These are phyloP conservation scores for Cornus florida DNA, from an alignment of 148 eudicot genomes.

Conservation along the genomic window DNA sequence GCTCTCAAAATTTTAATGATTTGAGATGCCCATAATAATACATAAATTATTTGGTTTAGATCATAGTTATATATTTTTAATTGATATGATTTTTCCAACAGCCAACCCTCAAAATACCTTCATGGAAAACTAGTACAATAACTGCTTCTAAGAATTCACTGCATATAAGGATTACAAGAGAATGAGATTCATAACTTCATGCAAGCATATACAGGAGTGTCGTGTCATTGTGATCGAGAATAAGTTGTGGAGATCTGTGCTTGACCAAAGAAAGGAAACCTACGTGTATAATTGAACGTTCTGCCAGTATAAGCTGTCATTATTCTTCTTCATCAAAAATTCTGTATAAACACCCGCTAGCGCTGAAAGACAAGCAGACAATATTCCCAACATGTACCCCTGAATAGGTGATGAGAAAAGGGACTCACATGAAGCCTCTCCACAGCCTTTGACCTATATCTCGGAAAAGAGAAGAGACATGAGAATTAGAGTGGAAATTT, in stretches of 20 bases:
- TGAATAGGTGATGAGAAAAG: slow-evolving; percentile 91
- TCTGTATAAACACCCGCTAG: slow-evolving; percentile 98
- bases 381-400: slow-evolving; percentile 86
- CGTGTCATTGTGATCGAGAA: background rate
- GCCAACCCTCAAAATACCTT: background rate
- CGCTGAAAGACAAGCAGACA: slow-evolving; percentile 98
- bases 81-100: background rate
- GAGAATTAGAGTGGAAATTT: background rate
- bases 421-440: slow-evolving; percentile 84
- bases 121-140: background rate
- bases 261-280: slow-evolving; percentile 33
- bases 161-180: background rate
- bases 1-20: background rate
- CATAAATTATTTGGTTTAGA: background rate
- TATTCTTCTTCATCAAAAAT: slow-evolving; percentile 96
- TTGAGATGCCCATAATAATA: background rate
- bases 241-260: background rate
- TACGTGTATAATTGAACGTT: slow-evolving; percentile 95
- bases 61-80: no score
- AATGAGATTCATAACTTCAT: background rate
- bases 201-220: background rate
- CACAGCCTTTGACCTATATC: slow-evolving; percentile 87
- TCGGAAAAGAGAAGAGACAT: background rate
- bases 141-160: background rate
- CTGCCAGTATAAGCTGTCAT: slow-evolving; percentile 96